Conservation (phyloP, 345 rosid genomes). For the Heritiera littoralis region DNA sequence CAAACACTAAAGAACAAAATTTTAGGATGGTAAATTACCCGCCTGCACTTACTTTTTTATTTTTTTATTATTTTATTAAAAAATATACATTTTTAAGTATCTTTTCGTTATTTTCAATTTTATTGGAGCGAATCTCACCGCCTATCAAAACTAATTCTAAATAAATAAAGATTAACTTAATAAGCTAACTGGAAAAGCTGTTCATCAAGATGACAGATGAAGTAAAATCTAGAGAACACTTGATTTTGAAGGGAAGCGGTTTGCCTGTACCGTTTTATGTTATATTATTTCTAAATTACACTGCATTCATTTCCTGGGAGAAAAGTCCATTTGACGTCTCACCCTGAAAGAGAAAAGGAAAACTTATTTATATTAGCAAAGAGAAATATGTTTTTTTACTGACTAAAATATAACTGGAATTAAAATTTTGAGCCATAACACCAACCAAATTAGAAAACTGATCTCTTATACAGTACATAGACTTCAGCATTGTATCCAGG, state of each 20-base stretch:
- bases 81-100: no score
- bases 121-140: no score
- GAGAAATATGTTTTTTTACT: neutral
- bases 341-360: constrained; percentile 11
- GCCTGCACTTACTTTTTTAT: no score
- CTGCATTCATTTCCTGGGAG: constrained; percentile 10
- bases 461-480: constrained; percentile 50
- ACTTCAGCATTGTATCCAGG: constrained; percentile 40
- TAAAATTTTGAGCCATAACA: constrained; percentile 17
- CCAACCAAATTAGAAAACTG: constrained; percentile 46
- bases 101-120: no score
- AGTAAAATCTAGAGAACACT: neutral
- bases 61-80: no score
- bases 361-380: neutral
- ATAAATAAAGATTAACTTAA: neutral
- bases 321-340: constrained; percentile 11
- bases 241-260: neutral
- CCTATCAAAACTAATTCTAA: no score
- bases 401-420: neutral
- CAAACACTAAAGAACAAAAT: no score
- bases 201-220: neutral
- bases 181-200: neutral
- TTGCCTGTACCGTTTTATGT: neutral
- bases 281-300: neutral
- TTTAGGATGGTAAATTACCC: no score